These are phyloP conservation scores for Magnolia officinalis DNA, from an alignment of 164 flowering plant species.

Conservation along the genomic window DNA sequence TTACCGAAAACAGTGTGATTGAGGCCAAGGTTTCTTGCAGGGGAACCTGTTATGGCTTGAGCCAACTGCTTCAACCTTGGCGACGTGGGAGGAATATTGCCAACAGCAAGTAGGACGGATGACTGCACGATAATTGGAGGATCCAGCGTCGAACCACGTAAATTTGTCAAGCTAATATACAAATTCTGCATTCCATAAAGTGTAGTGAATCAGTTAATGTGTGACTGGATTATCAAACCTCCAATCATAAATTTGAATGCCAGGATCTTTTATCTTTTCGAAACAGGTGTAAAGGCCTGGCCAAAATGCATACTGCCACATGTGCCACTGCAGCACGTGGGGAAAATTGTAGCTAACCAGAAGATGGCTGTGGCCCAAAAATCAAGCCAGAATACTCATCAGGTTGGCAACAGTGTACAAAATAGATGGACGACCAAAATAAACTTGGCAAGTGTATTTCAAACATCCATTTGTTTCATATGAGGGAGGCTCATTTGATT, in stretches of 20 bases:
- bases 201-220: neutral
- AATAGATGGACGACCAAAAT: neutral
- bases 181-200: conserved; percentile 59
- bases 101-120: conserved; percentile 62
- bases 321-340: neutral
- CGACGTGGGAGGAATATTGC: conserved; percentile 45
- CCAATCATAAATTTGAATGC: neutral
- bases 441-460: neutral
- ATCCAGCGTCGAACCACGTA: conserved; percentile 64
- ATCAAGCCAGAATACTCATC: neutral
- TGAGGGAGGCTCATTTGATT: neutral
- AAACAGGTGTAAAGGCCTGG: neutral
- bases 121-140: conserved; percentile 72
- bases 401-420: neutral
- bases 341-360: neutral
- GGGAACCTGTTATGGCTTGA: conserved; percentile 66
- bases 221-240: neutral
- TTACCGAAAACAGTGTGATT: conserved; percentile 73
- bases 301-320: too few species aligned
- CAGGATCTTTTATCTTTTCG: neutral
- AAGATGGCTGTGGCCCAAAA: neutral
- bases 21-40: conserved; percentile 75
- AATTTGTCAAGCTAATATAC: conserved; percentile 67
- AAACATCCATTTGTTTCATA: neutral
- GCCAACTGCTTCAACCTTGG: conserved; percentile 80